These are phyloP conservation scores for Golubevia sp. DNA, from an alignment of 1,284 basidiomycete species.

Conservation along the genomic window DNA sequence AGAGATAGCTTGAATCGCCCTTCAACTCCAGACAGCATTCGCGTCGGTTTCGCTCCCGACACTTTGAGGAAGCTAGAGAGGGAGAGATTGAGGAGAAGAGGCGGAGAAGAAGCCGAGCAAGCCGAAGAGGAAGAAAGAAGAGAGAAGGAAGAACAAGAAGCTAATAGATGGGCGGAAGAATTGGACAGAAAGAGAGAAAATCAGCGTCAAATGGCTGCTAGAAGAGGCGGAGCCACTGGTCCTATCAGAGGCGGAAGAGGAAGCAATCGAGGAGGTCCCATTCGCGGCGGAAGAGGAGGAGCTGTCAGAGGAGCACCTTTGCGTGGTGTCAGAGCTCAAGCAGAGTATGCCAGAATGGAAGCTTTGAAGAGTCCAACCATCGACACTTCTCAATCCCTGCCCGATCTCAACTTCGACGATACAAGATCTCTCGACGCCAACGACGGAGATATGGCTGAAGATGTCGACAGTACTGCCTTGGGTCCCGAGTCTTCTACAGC, in stretches of 20 bases:
- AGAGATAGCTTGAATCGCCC: neutral
- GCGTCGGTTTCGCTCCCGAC: neutral
- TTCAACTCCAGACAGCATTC: neutral
- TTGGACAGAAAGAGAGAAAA: neutral
- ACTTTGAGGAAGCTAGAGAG: neutral
- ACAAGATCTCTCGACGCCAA: neutral
- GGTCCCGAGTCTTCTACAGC: neutral
- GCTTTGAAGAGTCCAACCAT: neutral
- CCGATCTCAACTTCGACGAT: neutral
- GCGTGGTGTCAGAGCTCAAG: neutral
- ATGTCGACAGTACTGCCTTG: neutral
- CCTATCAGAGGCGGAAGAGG: neutral
- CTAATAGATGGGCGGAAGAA: neutral
- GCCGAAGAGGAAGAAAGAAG: neutral
- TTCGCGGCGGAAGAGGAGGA: neutral
- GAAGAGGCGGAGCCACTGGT: neutral
- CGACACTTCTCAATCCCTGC: neutral
- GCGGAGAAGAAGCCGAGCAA: neutral
- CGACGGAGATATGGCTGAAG: neutral
- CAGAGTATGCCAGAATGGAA: neutral
- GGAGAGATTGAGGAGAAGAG: neutral
- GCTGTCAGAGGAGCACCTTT: neutral
- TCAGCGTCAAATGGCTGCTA: neutral
- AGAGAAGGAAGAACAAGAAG: neutral
- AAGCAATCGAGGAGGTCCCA: neutral